phyloP scores from a whole-genome alignment of 2,329 filamentous ascomycete genomes.

The Pezicula rhizophila region DNA sequence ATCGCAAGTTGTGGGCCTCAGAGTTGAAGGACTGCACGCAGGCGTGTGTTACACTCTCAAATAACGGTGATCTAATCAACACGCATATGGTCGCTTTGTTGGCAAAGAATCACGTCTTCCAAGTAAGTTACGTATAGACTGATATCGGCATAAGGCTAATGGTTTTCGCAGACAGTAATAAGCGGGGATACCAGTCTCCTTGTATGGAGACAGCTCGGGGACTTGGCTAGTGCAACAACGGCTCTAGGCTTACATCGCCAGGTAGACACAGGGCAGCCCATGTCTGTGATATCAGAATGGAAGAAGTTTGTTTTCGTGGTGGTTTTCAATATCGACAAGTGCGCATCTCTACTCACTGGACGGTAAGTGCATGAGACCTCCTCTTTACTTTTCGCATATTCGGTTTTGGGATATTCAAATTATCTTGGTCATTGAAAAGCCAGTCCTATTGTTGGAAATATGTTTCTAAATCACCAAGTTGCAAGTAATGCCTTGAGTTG shows the following conservation, averaged over 20 bases:
- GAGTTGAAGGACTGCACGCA: conserved; percentile 27
- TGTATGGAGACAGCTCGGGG: conserved; percentile 32
- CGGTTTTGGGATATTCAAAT: not conserved
- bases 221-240: conserved; percentile 28
- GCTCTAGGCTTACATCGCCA: conserved; percentile 24
- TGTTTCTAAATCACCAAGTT: no score
- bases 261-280: conserved; percentile 8
- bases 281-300: conserved; percentile 30
- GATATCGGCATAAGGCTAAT: not conserved
- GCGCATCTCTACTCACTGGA: conserved; percentile 44
- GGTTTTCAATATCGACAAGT: conserved; percentile 42
- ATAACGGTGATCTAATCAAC: conserved; percentile 30
- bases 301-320: conserved; percentile 29
- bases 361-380: not conserved
- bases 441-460: no score
- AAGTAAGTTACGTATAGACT: not conserved
- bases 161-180: conserved; percentile 31
- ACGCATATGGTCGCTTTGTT: conserved; percentile 32
- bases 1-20: conserved; percentile 19
- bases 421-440: no score
- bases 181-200: conserved; percentile 35
- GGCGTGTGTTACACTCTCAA: conserved; percentile 31
- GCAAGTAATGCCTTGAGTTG: no score
- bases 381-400: not conserved
- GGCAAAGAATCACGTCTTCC: conserved; percentile 20